Evolutionary conservation across 2,329 filamentous ascomycete genomes (phyloP), one percentile per base, ranked within the genome.

Genomic region (Fusarium sp.): DNA sequence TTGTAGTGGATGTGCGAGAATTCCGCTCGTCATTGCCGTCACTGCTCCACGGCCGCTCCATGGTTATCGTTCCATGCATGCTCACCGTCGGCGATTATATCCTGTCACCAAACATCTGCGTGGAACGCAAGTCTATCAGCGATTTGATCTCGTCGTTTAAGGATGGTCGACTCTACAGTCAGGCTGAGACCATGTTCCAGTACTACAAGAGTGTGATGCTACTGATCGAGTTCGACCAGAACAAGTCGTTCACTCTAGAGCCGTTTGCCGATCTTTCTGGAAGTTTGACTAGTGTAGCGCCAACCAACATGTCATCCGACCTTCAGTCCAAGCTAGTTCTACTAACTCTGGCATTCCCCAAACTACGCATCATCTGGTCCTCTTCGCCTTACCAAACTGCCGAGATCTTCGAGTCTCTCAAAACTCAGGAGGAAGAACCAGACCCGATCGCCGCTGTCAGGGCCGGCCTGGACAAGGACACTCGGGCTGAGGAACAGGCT

Each of bases 11-110:
- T 73, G 93, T 98, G 30, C 93, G 96, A 75, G 96, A 99, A 79
- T 98, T 99, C 77, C 89, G 96, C 67, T 97, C 94, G 32, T 94
- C 92, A 2, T 85, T 99, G 0, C 95, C 96, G 0, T 97, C 94
- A 3, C 86, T 99, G 6, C 85, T 98, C 3, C 95, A 99, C 77
- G 96, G 92, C 1, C 91, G 93, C 51, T 92, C 89, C 72, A 95
- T 97, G 83, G 84, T 94, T 33, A 89, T 98, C 43, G 90, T 98
- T 0, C 96, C 96, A 3, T 97, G 95, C 79, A 96, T 97, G 88
- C 83, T 99, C 62, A 99, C 95, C 1, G 95, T 99, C 0, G 96
- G 93, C 67, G 96, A 99, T 81, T 99, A 99, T 79, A 90, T 99
- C 64, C 85, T 99, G 41, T 96, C 93, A 2, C 95, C 95, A 1